A percentile compares a stretch with the other conserved stretches of the same genome.
Evolutionary conservation across 2,329 filamentous ascomycete genomes (phyloP).

Genomic region (Venturia pyrina): DNA sequence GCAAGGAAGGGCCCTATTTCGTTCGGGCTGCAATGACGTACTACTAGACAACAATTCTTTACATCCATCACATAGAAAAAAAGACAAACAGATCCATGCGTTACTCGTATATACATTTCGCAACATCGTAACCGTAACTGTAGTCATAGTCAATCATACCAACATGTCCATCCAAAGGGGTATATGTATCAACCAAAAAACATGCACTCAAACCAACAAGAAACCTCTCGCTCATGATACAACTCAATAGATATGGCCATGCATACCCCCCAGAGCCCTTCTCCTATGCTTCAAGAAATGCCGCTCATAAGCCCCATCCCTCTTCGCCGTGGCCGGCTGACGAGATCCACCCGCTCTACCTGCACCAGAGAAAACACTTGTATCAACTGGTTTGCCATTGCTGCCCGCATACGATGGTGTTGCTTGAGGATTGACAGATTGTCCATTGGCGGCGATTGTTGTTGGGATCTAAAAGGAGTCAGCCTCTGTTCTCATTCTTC

Average conservation of each 20-base stretch:
- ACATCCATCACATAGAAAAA: too few relatives aligned
- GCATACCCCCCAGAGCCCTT: background rate
- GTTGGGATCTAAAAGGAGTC: background rate
- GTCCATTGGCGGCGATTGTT: too few relatives aligned
- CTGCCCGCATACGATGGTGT: background rate
- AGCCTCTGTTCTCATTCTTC: background rate
- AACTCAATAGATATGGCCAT: background rate
- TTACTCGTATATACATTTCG: background rate
- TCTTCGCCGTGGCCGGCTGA: background rate
- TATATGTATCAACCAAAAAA: background rate
- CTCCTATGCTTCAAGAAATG: constrained; percentile 3
- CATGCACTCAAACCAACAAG: background rate
- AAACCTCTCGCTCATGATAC: too few relatives aligned
- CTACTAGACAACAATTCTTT: too few relatives aligned
- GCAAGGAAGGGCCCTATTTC: too few relatives aligned
- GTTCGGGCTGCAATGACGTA: too few relatives aligned
- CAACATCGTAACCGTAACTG: too few relatives aligned
- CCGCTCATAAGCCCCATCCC: background rate
- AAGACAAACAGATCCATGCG: too few relatives aligned
- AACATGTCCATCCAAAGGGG: background rate
- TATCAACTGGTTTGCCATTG: background rate
- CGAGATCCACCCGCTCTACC: background rate
- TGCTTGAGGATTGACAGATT: background rate
- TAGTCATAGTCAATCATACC: background rate
- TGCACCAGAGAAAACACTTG: background rate